Conservation (phyloP, 805 yeast genomes). For the Hagleromyces aurorensis region DNA sequence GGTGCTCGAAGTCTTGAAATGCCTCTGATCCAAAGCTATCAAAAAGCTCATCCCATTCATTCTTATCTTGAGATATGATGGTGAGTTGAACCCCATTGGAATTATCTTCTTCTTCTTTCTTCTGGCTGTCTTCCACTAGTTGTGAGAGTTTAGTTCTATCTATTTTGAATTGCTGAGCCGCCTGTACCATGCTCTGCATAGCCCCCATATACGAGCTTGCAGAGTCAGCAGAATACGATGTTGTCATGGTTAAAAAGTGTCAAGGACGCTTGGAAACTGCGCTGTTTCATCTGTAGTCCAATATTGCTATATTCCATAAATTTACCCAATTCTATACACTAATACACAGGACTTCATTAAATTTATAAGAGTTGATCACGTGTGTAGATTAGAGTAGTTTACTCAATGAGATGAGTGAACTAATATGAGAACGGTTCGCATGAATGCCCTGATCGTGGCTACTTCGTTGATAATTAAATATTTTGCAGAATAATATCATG, state of each 20-base stretch:
- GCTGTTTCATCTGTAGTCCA: too few species aligned
- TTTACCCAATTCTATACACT: too few species aligned
- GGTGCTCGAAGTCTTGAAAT: conserved; percentile 16
- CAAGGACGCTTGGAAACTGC: too few species aligned
- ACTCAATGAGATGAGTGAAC: too few species aligned
- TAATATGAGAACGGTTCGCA: too few species aligned
- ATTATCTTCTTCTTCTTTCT: conserved; percentile 27
- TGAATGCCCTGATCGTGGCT: too few species aligned
- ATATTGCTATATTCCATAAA: too few species aligned
- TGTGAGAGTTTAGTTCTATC: conserved; percentile 7
- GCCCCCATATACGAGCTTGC: conserved; percentile 75
- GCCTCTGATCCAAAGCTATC: conserved; percentile 30
- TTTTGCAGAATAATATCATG: too few species aligned
- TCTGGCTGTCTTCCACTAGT: conserved; percentile 17
- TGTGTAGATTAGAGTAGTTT: too few species aligned
- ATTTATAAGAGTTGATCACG: too few species aligned
- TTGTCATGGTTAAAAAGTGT: conserved; percentile 43
- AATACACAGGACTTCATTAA: too few species aligned
- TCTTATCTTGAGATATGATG: conserved; percentile 33
- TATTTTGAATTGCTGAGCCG: conserved; percentile 31
- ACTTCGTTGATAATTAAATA: too few species aligned
- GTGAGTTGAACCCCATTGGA: conserved; percentile 25
- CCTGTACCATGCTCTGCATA: conserved; percentile 60
- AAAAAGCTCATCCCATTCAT: conserved; percentile 33
- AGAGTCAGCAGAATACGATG: conserved; percentile 48